A percentile compares a stretch with the other conserved stretches of the same genome.
phyloP scores from a whole-genome alignment of 73 alveolate genomes.

The Paramecium pentaurelia region DNA sequence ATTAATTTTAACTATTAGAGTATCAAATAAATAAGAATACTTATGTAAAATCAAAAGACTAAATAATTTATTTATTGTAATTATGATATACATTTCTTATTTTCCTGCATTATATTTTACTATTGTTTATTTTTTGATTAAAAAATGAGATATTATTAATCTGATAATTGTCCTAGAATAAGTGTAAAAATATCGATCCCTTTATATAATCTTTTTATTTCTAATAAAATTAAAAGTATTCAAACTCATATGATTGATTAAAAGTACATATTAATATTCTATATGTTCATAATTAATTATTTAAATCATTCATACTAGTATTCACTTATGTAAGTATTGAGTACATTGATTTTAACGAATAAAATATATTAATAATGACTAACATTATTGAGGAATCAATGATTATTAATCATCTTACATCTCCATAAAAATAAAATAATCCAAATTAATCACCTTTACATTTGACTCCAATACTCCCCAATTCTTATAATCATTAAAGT shows the following conservation, averaged over 20 bases:
- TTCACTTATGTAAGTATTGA: not conserved
- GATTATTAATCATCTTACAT: not conserved
- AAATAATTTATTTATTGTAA: too few species aligned
- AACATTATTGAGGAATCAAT: constrained; percentile 12
- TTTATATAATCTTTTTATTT: too few species aligned
- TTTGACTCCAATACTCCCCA: not conserved
- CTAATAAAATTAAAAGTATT: too few species aligned
- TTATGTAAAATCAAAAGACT: too few species aligned
- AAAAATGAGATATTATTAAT: too few species aligned
- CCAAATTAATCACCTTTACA: not conserved
- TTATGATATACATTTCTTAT: too few species aligned
- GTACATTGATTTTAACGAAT: constrained; percentile 34
- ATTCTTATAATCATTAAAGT: not conserved
- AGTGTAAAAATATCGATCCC: too few species aligned
- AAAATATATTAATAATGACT: not conserved
- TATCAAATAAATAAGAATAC: too few species aligned
- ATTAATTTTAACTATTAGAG: too few species aligned
- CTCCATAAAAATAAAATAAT: not conserved
- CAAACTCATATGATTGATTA: not conserved
- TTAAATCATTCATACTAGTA: not conserved
- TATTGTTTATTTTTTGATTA: too few species aligned
- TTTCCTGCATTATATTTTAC: too few species aligned
- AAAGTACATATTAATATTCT: not conserved
- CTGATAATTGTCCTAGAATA: too few species aligned
- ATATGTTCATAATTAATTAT: not conserved